Conservation (phyloP, 208 protist genomes). For the Tritrichomonas musculus region DNA sequence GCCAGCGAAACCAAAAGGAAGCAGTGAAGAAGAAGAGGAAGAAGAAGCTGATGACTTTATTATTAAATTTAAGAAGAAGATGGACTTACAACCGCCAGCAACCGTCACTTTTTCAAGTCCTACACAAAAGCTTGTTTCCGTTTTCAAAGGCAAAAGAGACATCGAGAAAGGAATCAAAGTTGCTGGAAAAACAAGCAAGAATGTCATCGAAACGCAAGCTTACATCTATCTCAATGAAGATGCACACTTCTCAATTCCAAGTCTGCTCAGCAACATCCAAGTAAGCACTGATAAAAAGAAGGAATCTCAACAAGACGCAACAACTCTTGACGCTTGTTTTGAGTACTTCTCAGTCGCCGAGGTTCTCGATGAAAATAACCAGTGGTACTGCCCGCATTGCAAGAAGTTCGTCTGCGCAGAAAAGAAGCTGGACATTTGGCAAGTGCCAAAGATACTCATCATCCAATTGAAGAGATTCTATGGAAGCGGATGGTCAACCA, state of each 20-base stretch:
- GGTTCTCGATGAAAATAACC: neutral
- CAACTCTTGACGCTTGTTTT: constrained; percentile 14
- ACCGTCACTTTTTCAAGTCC: no score
- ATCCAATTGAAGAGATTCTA: constrained; percentile 29
- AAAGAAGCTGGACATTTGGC: neutral
- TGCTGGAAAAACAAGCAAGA: neutral
- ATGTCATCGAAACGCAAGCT: no score
- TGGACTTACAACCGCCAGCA: no score
- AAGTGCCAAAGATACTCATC: neutral
- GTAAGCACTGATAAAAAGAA: neutral
- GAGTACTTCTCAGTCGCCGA: neutral
- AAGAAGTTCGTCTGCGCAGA: neutral
- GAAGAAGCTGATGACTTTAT: no score
- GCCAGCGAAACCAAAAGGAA: no score
- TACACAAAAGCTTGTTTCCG: no score
- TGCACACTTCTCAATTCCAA: neutral
- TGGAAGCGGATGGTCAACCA: neutral
- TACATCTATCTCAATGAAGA: no score
- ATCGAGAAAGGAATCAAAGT: no score
- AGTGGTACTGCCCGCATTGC: neutral
- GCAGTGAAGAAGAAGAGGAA: no score
- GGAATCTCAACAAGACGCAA: no score
- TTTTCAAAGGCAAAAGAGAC: no score
- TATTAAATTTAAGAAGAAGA: no score
- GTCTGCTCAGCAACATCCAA: neutral